These are phyloP conservation scores for Epichloe gansuensis DNA, from an alignment of 2,329 filamentous ascomycete species.

Conservation along the genomic window DNA sequence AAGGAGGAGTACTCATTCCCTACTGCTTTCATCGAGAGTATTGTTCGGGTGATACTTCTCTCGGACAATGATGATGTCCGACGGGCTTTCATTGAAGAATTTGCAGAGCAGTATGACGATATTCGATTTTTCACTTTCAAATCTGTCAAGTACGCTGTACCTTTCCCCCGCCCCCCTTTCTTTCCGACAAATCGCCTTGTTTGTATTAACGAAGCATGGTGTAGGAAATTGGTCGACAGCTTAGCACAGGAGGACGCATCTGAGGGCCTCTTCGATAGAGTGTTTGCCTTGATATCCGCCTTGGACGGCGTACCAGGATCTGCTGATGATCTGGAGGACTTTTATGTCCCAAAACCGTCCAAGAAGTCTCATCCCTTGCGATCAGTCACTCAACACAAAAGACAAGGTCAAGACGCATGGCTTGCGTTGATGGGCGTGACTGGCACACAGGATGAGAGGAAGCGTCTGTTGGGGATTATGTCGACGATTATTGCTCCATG, in stretches of 20 bases:
- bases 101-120: slow-evolving; percentile 68
- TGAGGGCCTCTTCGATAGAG: slow-evolving; percentile 35
- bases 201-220: background rate
- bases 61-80: slow-evolving; percentile 46
- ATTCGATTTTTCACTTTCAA: slow-evolving; percentile 73
- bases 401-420: slow-evolving; percentile 77
- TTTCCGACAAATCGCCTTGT: too few relatives aligned
- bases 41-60: slow-evolving; percentile 50
- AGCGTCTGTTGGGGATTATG: slow-evolving; percentile 62
- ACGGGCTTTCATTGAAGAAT: slow-evolving; percentile 65
- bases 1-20: slow-evolving; percentile 58
- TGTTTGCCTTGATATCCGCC: slow-evolving; percentile 48
- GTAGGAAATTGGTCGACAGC: slow-evolving; percentile 16
- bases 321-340: slow-evolving; percentile 52
- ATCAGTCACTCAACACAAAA: slow-evolving; percentile 60
- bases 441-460: slow-evolving; percentile 61
- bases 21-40: slow-evolving; percentile 47
- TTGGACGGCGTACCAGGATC: slow-evolving; percentile 60
- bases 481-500: slow-evolving; percentile 72
- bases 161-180: background rate
- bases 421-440: slow-evolving; percentile 57
- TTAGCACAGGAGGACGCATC: slow-evolving; percentile 9
- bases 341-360: slow-evolving; percentile 51
- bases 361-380: slow-evolving; percentile 55
- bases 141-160: slow-evolving; percentile 45